Evolutionary conservation across 495 filamentous ascomycete species (phyloP).

Genomic region (Lophiostoma macrostomum): DNA sequence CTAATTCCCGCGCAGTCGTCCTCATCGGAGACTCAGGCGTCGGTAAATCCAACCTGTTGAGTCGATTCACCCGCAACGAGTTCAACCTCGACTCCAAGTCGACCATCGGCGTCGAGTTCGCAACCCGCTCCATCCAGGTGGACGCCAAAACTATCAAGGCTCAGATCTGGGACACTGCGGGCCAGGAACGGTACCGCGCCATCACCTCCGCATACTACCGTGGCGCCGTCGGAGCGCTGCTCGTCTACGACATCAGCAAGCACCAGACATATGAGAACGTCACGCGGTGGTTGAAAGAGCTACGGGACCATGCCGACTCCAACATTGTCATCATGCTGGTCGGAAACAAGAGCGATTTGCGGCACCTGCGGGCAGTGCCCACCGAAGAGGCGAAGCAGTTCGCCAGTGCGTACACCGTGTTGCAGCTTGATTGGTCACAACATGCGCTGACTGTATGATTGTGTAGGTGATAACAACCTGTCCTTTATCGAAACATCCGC

Average conservation of each 20-base stretch:
- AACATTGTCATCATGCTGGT: conserved; percentile 99
- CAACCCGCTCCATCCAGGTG: conserved; percentile 97
- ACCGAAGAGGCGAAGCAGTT: conserved; percentile 98
- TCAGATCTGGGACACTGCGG: conserved; percentile 99
- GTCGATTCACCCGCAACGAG: conserved; percentile 99
- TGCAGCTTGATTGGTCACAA: not conserved
- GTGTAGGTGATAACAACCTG: conserved; percentile 82
- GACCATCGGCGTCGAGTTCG: conserved; percentile 99
- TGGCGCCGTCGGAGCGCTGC: conserved; percentile 92
- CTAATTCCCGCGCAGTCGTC: conserved; percentile 63
- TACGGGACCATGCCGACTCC: conserved; percentile 94
- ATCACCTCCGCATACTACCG: conserved; percentile 99
- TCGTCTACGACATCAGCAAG: conserved; percentile 99
- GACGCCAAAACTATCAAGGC: conserved; percentile 99
- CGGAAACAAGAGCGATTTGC: conserved; percentile 99
- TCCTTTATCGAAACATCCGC: conserved; percentile 99
- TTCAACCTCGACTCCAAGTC: conserved; percentile 99
- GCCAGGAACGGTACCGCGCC: conserved; percentile 97
- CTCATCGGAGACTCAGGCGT: conserved; percentile 98
- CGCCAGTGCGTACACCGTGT: conserved; percentile 66
- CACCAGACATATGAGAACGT: conserved; percentile 99
- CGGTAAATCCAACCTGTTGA: conserved; percentile 99
- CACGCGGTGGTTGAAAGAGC: conserved; percentile 97
- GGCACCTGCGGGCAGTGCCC: conserved; percentile 93
- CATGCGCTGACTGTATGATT: conserved; percentile 7